These are phyloP conservation scores for Penicillium rolfsii DNA, from an alignment of 2,329 filamentous ascomycete genomes.

Conservation along the genomic window DNA sequence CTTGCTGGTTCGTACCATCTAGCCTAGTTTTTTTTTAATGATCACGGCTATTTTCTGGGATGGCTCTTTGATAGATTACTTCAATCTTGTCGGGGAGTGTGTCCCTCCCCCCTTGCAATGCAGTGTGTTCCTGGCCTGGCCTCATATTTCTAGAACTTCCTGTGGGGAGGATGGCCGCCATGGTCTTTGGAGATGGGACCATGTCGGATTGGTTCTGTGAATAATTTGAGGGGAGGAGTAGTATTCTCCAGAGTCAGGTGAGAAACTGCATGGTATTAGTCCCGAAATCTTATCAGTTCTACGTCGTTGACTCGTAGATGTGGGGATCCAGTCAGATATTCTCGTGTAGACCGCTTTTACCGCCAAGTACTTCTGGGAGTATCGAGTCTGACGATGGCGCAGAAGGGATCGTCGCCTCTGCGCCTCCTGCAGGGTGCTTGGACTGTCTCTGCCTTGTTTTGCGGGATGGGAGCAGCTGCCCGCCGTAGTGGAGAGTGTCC, in stretches of 20 bases:
- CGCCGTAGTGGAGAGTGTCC: not conserved
- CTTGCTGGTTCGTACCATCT: constrained; percentile 16
- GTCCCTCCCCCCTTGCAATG: constrained; percentile 6
- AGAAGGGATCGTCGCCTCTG: not conserved
- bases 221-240: not conserved
- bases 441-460: constrained; percentile 9
- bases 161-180: not conserved
- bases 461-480: not conserved
- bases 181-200: not conserved
- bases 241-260: not conserved
- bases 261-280: not conserved
- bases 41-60: constrained; percentile 27
- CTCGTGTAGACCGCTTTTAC: constrained; percentile 3
- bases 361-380: not conserved
- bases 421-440: constrained; percentile 4
- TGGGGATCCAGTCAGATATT: not conserved
- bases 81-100: constrained; percentile 7
- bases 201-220: not conserved
- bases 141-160: not conserved
- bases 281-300: not conserved
- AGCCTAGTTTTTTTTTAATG: constrained; percentile 25
- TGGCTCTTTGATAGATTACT: constrained; percentile 9
- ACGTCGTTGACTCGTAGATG: not conserved
- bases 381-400: not conserved
- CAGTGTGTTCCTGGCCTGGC: constrained; percentile 7